A percentile compares a stretch with the other conserved stretches of the same genome.
These are phyloP conservation scores for Aureobasidium sp. DNA, from an alignment of 2,329 filamentous ascomycete genomes.

Conservation along the genomic window DNA sequence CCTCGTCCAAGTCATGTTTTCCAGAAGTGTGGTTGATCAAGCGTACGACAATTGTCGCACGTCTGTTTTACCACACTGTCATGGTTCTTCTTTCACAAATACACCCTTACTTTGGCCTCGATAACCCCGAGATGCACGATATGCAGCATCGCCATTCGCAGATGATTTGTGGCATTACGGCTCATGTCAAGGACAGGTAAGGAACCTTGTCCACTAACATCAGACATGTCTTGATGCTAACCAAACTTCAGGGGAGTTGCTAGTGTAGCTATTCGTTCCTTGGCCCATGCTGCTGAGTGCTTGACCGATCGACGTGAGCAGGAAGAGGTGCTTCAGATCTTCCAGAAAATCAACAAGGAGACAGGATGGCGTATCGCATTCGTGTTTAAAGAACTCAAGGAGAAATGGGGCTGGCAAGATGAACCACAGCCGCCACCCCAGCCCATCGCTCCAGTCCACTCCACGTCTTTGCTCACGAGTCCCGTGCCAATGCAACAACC, in stretches of 20 bases:
- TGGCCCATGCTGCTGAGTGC: conserved; percentile 70
- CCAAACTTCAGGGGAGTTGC: conserved; percentile 54
- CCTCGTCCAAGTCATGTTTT: conserved; percentile 64
- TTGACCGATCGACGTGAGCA: conserved; percentile 65
- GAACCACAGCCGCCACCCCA: conserved; percentile 25
- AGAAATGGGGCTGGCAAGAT: conserved; percentile 69
- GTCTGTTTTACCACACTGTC: conserved; percentile 83
- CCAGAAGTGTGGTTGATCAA: conserved; percentile 88
- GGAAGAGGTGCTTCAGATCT: conserved; percentile 69
- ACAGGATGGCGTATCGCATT: conserved; percentile 73
- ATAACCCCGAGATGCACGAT: conserved; percentile 60
- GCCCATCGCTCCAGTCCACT: conserved; percentile 23
- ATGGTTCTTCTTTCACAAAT: conserved; percentile 74
- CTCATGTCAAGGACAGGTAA: conserved; percentile 70
- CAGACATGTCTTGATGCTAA: conserved; percentile 16
- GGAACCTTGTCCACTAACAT: conserved; percentile 17
- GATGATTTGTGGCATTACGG: conserved; percentile 82
- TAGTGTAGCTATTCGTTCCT: conserved; percentile 68
- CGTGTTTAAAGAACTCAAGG: conserved; percentile 65
- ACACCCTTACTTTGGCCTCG: conserved; percentile 60
- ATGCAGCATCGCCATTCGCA: conserved; percentile 69
- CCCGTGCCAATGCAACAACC: conserved; percentile 19
- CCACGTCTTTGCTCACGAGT: conserved; percentile 18
- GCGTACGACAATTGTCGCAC: conserved; percentile 69
- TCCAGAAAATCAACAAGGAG: conserved; percentile 66